Base-by-base conservation (phyloP, 805 yeast species). In the Ogataea kodamae region DNA sequence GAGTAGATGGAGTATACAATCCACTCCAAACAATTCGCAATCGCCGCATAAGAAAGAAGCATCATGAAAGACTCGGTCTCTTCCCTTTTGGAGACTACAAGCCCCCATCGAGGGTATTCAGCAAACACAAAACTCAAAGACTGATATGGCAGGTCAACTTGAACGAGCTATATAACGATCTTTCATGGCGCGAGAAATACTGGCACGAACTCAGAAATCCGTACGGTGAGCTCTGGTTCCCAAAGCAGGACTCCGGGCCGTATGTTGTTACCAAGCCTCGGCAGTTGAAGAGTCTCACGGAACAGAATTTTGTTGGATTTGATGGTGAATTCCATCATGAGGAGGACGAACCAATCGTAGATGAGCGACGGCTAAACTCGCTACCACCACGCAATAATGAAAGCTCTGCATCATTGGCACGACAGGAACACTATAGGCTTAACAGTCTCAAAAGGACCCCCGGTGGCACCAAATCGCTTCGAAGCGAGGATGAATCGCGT, bases 1-100 rank as follows among this genome's bases (percentile, higher is more conserved):
- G 73, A 2, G 71, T 81, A 3, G 86, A 78, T 36, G 84, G 81
- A 3, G 70, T 74, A 3, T 87, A 79, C 62, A 87, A 87, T 52
- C 96, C 96, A 3, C 61, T 87, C 26, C 95, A 85, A 57, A 70
- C 79, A n/a, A 75, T 87, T 17, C 62, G 96, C 37, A 81, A 86
- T 57, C 67, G 95, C 38, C 67, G 67, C 45, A 52, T 80, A 3
- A 57, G 84, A 33, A 68, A 70, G 37, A 71, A 70, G 46, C 62
- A 72, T 46, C 68, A 67, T 31, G 74, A 72, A 37, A 61, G 63
- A 21, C 69, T 74, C 3, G 65, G 68, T 23, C 62, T 65, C 3
- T 49, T 72, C 9, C 56, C 68, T 1, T 55, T 70, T 18, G 67
- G 70, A 35, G 64, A 71, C 6, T 54, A 78, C 5, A 83, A 84